Evolutionary conservation across 257 asterid genomes (phyloP), one percentile per base, ranked within the genome.

Genomic region (Lycium barbarum): DNA sequence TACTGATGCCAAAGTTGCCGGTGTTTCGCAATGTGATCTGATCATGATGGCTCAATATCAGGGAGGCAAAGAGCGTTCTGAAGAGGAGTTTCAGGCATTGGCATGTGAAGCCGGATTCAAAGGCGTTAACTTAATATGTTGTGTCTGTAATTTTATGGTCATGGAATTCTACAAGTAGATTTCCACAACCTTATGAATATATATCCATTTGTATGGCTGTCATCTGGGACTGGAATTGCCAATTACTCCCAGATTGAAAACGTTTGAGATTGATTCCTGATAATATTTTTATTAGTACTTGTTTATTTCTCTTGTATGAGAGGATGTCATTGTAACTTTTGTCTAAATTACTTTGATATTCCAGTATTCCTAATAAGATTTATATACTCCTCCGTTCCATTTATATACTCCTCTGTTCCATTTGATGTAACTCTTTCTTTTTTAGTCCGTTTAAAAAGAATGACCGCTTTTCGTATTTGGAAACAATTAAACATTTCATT

Each of bases 31-130:
- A 79, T 0, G 14, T 26, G 91, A 90, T 86, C 14, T 87, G 82
- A 18, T 81, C 3, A 90, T 87, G 90, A 53, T 90, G 89, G 71
- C 89, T 79, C 91, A 86, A 66, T 83, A 86, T 26, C 89, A 88
- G 0, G 93, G 93, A 17, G 91, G 93, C 3, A 90, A 88, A 62
- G 91, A 90, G 83, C 85, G 93, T 47, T 83, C 89, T 0, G 78
- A 87, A 61, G 55, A 68, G 57, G 88, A 88, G 71, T 87, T 90
- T 45, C 80, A 26, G 3, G 84, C 76, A 2, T 83, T 90, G 85
- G 93, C 93, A 10, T 72, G 53, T n/a, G 88, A 54, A 33, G 87
- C 91, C 4, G 93, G 91, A 40, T 90, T 90, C 35, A 62, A 33
- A 86, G 88, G 88, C 57, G 47, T 87, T 11, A 83, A 67, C 36